These are phyloP conservation scores for Alternaria hordeiaustralica DNA, from an alignment of 2,329 filamentous ascomycete genomes.

Conservation along the genomic window DNA sequence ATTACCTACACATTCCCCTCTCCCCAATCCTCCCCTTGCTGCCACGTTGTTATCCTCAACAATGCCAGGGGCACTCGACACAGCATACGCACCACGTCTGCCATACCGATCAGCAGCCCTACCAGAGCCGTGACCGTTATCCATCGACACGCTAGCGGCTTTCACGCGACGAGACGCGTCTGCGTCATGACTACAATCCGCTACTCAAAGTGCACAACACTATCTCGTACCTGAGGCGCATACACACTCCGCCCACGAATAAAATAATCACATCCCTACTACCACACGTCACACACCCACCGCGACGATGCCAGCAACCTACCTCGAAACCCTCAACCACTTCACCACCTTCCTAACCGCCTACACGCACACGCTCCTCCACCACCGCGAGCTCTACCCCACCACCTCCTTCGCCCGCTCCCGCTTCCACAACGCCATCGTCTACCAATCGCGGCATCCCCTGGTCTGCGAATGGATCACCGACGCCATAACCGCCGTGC, in stretches of 20 bases:
- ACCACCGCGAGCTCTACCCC: conserved; percentile 82
- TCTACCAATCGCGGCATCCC: conserved; percentile 86
- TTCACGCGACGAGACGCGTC: conserved; percentile 18
- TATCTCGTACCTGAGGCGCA: not conserved
- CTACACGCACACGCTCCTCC: conserved; percentile 84
- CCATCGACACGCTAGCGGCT: conserved; percentile 2
- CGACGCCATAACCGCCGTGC: conserved; percentile 77
- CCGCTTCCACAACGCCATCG: conserved; percentile 81
- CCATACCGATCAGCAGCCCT: not conserved
- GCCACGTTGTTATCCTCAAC: conserved; percentile 10
- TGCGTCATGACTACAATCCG: not conserved
- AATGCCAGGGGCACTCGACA: conserved; percentile 5
- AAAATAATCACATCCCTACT: not conserved
- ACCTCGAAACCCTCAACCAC: conserved; percentile 64
- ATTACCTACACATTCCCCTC: not conserved
- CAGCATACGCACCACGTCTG: conserved; percentile 6
- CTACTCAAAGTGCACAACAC: not conserved
- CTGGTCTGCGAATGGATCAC: conserved; percentile 84
- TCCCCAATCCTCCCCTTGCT: not conserved
- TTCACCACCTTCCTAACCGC: conserved; percentile 84
- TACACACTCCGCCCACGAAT: not conserved
- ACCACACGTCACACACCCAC: not conserved
- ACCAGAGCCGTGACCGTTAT: not conserved
- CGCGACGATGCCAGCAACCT: conserved; percentile 37
- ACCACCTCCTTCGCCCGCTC: conserved; percentile 76